Percentiles rank a stretch among this genome's conserved stretches.
These are phyloP conservation scores for Rostrohypoxylon terebratum DNA, from an alignment of 495 filamentous ascomycete species.

Conservation along the genomic window DNA sequence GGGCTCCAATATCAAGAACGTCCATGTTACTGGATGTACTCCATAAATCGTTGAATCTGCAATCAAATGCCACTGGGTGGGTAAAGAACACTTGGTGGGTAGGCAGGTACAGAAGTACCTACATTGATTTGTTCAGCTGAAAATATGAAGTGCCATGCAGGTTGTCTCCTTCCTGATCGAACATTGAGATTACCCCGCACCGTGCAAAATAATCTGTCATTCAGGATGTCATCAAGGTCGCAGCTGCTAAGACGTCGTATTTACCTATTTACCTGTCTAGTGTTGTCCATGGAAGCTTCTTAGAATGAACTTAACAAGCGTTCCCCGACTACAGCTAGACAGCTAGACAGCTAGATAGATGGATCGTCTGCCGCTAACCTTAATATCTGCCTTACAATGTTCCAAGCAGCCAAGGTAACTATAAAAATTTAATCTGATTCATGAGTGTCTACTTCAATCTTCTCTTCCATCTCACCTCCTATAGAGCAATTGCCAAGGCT, in stretches of 20 bases:
- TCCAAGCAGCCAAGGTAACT: neutral
- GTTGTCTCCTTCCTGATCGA: neutral
- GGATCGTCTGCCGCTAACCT: conserved; percentile 9
- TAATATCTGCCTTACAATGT: neutral
- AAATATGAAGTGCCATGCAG: neutral
- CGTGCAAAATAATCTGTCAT: neutral
- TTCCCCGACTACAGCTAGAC: too few relatives aligned
- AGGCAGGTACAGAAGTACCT: neutral
- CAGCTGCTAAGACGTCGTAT: neutral
- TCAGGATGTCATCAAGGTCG: neutral
- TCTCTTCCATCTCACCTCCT: neutral
- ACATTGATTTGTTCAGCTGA: neutral
- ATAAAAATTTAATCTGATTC: too few relatives aligned
- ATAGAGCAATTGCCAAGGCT: too few relatives aligned
- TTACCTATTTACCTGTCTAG: neutral
- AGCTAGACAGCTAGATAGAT: too few relatives aligned
- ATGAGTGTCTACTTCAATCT: neutral
- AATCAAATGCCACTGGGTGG: neutral
- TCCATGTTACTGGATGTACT: neutral
- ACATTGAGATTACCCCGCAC: neutral
- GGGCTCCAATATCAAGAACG: neutral
- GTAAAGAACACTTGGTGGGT: neutral
- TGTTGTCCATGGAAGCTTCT: neutral
- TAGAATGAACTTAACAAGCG: neutral
- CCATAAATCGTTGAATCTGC: neutral